Evolutionary conservation across 2,329 filamentous ascomycete species (phyloP).

Genomic region (Tothia fuscella): DNA sequence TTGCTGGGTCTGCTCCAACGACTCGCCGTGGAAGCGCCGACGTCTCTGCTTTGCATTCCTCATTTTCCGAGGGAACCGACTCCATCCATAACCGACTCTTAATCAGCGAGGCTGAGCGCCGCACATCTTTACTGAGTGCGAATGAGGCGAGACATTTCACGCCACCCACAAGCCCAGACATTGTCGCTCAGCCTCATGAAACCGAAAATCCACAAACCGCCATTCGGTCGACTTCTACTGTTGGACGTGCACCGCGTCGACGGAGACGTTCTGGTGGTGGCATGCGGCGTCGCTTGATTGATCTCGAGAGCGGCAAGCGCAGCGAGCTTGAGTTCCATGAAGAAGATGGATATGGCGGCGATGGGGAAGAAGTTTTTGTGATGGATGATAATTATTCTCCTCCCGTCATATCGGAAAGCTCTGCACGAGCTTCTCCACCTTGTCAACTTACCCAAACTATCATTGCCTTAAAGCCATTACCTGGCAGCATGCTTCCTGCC

Average conservation of each 20-base stretch:
- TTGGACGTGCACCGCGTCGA: slow-evolving; percentile 28
- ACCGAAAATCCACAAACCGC: no score
- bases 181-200: no score
- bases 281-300: slow-evolving; percentile 57
- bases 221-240: no score
- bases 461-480: no score
- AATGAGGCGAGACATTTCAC: no score
- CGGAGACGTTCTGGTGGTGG: slow-evolving; percentile 82
- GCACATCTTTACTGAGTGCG: no score
- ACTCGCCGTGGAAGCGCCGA: slow-evolving; percentile 28
- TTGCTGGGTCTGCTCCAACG: slow-evolving; percentile 19
- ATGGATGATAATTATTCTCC: slow-evolving; percentile 44
- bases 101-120: slow-evolving; percentile 27
- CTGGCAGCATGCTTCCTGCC: no score
- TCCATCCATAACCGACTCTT: slow-evolving; percentile 31
- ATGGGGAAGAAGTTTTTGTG: slow-evolving; percentile 58
- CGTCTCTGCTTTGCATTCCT: slow-evolving; percentile 19
- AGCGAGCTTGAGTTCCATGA: slow-evolving; percentile 84
- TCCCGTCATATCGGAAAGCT: neutral
- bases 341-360: slow-evolving; percentile 74
- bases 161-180: no score
- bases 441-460: neutral
- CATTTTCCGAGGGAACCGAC: slow-evolving; percentile 18
- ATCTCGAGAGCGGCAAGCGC: slow-evolving; percentile 51
- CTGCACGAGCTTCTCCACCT: neutral